These are phyloP conservation scores for Termitomyces sp. DNA, from an alignment of 768 basidiomycete species.

Conservation along the genomic window DNA sequence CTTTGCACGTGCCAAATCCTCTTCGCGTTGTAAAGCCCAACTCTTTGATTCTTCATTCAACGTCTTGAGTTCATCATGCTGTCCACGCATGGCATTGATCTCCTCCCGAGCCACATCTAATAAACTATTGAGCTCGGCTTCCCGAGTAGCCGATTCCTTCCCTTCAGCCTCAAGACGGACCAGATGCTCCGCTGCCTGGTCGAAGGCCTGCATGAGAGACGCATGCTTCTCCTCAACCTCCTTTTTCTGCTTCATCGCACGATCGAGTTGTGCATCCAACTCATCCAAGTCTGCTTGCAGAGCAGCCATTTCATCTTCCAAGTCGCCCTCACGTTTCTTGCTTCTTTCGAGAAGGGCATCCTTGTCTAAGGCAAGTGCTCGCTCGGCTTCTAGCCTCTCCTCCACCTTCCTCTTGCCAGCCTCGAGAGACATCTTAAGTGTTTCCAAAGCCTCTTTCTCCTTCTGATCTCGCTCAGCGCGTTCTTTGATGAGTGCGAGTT, in stretches of 20 bases:
- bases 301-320: conserved; percentile 79
- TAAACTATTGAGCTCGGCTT: conserved; percentile 57
- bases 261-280: conserved; percentile 81
- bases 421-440: conserved; percentile 77
- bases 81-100: conserved; percentile 50
- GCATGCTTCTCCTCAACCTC: conserved; percentile 77
- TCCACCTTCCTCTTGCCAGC: conserved; percentile 80
- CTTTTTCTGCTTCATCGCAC: conserved; percentile 72
- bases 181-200: conserved; percentile 83
- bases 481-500: conserved; percentile 75
- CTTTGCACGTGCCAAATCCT: conserved; percentile 69
- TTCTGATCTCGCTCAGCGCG: conserved; percentile 82
- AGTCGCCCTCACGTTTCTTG: conserved; percentile 78
- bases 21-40: conserved; percentile 68
- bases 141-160: conserved; percentile 57
- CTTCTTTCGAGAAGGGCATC: conserved; percentile 76
- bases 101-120: conserved; percentile 54
- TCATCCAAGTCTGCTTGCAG: conserved; percentile 81
- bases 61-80: conserved; percentile 60
- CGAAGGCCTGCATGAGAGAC: conserved; percentile 65
- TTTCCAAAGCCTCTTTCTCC: conserved; percentile 76
- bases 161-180: conserved; percentile 77
- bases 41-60: conserved; percentile 66
- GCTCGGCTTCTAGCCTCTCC: conserved; percentile 78
- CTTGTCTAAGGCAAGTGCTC: conserved; percentile 75